Evolutionary conservation across 371 early-diverging fungal genomes (phyloP).

Genomic region (Haplosporangium sp.): DNA sequence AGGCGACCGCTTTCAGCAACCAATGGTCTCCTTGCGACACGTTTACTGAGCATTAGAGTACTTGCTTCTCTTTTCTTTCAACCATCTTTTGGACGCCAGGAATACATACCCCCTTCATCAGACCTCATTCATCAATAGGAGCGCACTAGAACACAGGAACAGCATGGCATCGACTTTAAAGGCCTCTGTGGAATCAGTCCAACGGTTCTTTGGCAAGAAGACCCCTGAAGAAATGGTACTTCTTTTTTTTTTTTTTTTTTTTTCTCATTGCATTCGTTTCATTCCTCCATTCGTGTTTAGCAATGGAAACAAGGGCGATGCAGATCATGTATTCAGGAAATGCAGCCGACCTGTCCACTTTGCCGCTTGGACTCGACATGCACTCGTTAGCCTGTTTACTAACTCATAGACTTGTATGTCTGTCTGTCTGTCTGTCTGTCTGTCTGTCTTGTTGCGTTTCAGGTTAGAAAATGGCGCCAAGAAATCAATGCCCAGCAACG

Average conservation of each 20-base stretch:
- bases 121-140: too few species aligned
- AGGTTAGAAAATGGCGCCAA: constrained; percentile 93
- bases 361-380: too few species aligned
- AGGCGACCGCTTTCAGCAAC: too few species aligned
- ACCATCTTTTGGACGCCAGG: too few species aligned
- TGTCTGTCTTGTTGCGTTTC: not conserved
- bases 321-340: too few species aligned
- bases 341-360: too few species aligned
- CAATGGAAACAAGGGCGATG: not conserved
- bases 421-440: not conserved
- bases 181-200: constrained; percentile 55
- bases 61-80: too few species aligned
- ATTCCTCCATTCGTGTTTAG: not conserved
- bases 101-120: too few species aligned
- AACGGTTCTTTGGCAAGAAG: constrained; percentile 73
- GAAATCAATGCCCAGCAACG: constrained; percentile 89
- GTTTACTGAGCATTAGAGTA: too few species aligned
- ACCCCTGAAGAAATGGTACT: constrained; percentile 72
- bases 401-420: not conserved
- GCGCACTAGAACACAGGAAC: not conserved
- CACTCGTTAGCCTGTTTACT: too few species aligned
- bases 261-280: constrained; percentile 1
- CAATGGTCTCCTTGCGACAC: too few species aligned
- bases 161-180: constrained; percentile 51
- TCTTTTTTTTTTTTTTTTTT: not conserved